Percentiles rank a stretch among this genome's conserved stretches.
Evolutionary conservation across 352 stramenopile species (phyloP).

Genomic region (Halophytophthora batemanensis): DNA sequence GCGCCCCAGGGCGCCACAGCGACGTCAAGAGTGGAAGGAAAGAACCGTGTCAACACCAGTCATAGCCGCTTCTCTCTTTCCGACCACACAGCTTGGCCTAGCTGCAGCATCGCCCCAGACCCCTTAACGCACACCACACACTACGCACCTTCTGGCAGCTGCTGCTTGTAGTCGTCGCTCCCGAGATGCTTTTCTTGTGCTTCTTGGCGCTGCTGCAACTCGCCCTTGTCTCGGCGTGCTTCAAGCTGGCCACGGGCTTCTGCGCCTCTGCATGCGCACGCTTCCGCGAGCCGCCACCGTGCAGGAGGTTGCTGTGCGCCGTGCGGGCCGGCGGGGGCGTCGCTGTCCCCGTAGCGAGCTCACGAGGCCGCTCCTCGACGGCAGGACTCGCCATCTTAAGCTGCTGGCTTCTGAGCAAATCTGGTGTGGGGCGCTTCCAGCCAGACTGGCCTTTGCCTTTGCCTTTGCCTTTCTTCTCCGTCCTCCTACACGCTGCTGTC

Average conservation of each 20-base stretch:
- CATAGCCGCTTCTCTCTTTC: constrained; percentile 2
- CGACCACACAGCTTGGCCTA: too few relatives aligned
- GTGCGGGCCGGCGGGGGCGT: neutral
- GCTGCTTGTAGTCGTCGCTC: constrained; percentile 10
- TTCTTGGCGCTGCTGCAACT: constrained; percentile 30
- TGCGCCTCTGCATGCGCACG: constrained; percentile 21
- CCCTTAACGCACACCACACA: neutral
- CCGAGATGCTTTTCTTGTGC: constrained; percentile 33
- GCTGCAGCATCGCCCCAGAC: neutral
- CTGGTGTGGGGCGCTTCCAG: neutral
- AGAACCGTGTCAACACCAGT: constrained; percentile 4
- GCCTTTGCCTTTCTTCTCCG: constrained; percentile 1
- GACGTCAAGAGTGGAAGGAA: constrained; percentile 6
- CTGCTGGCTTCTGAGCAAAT: neutral
- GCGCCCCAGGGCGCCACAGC: too few relatives aligned
- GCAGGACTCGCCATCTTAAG: constrained; percentile 22
- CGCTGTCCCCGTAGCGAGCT: constrained; percentile 3
- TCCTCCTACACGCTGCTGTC: neutral
- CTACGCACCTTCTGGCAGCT: constrained; percentile 30
- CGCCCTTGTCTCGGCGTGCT: constrained; percentile 8
- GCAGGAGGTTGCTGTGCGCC: constrained; percentile 14
- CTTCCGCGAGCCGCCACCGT: constrained; percentile 19
- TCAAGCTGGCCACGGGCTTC: constrained; percentile 15
- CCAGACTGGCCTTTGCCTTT: neutral
- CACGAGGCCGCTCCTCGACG: constrained; percentile 7